Conservation (phyloP, 805 yeast genomes). For the Saccharomyces paradoxus region DNA sequence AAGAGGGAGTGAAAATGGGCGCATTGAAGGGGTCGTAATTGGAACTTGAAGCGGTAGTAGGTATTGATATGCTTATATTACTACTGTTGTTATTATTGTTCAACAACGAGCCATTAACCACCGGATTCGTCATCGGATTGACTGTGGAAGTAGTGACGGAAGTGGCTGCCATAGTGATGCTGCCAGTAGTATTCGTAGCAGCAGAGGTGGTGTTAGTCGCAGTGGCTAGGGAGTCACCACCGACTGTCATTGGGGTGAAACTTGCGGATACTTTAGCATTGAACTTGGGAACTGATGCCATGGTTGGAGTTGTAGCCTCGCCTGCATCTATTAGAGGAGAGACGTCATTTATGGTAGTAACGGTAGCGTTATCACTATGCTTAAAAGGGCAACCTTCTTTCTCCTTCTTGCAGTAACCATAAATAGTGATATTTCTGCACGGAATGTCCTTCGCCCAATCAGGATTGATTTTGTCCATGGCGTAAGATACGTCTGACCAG, state of each 20-base stretch:
- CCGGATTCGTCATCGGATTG: neutral
- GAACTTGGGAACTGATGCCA: conserved; percentile 31
- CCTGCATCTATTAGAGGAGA: neutral
- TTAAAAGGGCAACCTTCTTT: conserved; percentile 81
- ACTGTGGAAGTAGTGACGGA: neutral
- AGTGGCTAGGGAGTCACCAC: conserved; percentile 1
- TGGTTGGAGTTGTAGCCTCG: conserved; percentile 5
- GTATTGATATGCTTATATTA: neutral
- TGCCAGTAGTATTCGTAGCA: neutral
- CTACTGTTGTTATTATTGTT: neutral
- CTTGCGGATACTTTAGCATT: conserved; percentile 49
- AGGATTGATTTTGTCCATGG: conserved; percentile 28
- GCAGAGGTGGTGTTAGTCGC: conserved; percentile 2
- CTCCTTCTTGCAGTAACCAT: conserved; percentile 82
- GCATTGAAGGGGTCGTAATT: neutral
- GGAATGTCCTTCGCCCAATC: conserved; percentile 65
- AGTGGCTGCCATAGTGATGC: neutral
- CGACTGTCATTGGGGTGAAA: conserved; percentile 37
- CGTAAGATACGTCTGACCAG: neutral
- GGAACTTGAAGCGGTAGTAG: neutral
- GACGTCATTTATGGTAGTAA: neutral
- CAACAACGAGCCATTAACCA: neutral
- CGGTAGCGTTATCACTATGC: conserved; percentile 42
- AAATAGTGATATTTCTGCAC: conserved; percentile 75
- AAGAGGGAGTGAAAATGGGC: neutral